Conservation (phyloP, 129 eudicot genomes). For the carrot (Daucus carota) region DNA sequence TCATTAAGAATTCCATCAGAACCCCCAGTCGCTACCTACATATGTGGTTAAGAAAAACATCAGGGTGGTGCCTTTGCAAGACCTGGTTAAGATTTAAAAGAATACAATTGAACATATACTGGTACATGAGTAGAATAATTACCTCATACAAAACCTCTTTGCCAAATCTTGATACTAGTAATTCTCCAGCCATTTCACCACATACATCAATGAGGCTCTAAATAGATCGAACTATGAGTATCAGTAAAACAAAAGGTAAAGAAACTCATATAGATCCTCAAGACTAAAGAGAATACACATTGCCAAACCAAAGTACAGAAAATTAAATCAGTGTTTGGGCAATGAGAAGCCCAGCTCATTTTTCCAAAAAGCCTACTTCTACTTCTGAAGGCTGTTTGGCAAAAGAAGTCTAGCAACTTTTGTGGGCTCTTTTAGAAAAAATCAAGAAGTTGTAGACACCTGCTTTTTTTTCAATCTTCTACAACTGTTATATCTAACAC, state of each 20-base stretch:
- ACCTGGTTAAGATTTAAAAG: background rate
- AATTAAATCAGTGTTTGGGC: too few relatives aligned
- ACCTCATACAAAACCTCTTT: conserved; percentile 88
- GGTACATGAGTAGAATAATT: conserved; percentile 3
- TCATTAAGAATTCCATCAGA: conserved; percentile 51
- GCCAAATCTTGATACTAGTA: conserved; percentile 73
- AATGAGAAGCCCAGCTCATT: too few relatives aligned
- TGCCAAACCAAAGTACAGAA: background rate
- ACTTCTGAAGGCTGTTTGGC: too few relatives aligned
- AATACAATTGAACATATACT: background rate
- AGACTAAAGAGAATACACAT: background rate
- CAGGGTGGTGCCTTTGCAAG: background rate
- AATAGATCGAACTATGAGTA: conserved; percentile 16
- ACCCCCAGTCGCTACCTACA: conserved; percentile 87
- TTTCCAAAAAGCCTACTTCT: too few relatives aligned
- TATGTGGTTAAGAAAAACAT: conserved; percentile 4
- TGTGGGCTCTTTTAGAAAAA: too few relatives aligned
- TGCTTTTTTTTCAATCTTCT: too few relatives aligned
- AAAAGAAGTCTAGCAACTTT: too few relatives aligned
- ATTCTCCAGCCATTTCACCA: conserved; percentile 51
- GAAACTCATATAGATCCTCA: background rate
- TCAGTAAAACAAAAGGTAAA: background rate
- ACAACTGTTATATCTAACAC: too few relatives aligned
- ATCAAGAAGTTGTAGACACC: too few relatives aligned
- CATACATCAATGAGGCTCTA: conserved; percentile 77